Base-by-base conservation (phyloP, 208 protist genomes). In the Trypanosomatidae sp. region DNA sequence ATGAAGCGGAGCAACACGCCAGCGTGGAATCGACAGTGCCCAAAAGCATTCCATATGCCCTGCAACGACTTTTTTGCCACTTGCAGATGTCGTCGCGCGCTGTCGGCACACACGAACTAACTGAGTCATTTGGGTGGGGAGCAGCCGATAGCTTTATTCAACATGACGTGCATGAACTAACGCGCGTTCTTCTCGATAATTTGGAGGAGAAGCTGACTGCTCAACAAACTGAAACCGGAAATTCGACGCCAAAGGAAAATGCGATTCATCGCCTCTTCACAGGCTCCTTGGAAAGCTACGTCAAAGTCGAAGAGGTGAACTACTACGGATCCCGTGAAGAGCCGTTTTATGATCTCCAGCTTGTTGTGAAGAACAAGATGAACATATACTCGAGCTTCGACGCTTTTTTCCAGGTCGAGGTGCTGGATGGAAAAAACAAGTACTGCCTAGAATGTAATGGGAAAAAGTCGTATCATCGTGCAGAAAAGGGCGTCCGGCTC, bases 381-480 rank as follows among this genome's bases (percentile, higher is more conserved):
- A 88, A 92, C 69, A 93, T 98, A 62, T 92, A 96, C 67, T 85
- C 83, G 39, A 96, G 91, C 62, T 91, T 98, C 64, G 88, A 95
- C 58, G 66, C 81, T 68, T 95, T 97, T 69, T 91, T 97, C 64
- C 88, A 96, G 65, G 85, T 91, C n/a, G 94, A 98, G 73, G 84
- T 91, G 28, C 86, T 98, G 25, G 91, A 98, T 43, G 96, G 96
- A 28, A 96, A 97, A 56, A 98, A 98, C 74, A 94, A 94, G 68
- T 98, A 98, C 76, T 92, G 91, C 70, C 68, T 95, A 19, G 96
- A 97, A 68, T 67, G 76, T 25, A 82, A 96, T 75, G 95, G 91
- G 0, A 79, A 80, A 47, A 93, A 93, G 68, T 79, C 79, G 33
- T 95, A 91, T 60, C 88, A 97, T 73, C 83, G 90, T 28, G 93